phyloP scores from a whole-genome alignment of 179 eudicot species.

The Spergularia azorica region DNA sequence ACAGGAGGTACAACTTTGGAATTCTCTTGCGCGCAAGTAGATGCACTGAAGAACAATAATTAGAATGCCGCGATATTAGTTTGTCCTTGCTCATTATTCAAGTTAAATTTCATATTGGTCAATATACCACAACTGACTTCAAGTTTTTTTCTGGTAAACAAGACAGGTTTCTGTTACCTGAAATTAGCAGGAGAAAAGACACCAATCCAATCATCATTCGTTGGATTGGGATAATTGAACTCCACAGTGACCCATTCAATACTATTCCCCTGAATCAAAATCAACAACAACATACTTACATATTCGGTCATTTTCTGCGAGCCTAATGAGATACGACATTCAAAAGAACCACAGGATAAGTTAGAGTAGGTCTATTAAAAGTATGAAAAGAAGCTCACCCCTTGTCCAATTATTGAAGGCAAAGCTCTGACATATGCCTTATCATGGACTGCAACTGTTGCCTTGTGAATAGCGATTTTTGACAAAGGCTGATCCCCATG shows the following conservation, averaged over 20 bases:
- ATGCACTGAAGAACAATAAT: slow-evolving; percentile 44
- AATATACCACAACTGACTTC: background rate
- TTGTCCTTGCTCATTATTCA: no score
- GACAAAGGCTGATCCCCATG: slow-evolving; percentile 29
- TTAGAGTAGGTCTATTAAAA: no score
- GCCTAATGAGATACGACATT: no score
- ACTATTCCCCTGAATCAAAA: slow-evolving; percentile 14
- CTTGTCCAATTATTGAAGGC: slow-evolving; percentile 40
- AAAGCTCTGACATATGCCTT: slow-evolving; percentile 34
- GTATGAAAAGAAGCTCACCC: slow-evolving; percentile 26
- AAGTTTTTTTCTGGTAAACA: background rate
- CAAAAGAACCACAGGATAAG: no score
- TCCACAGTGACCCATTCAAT: slow-evolving; percentile 30
- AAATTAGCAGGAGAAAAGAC: slow-evolving; percentile 37
- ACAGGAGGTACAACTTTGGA: slow-evolving; percentile 43
- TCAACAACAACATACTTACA: no score
- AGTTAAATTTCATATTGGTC: background rate
- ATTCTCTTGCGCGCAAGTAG: slow-evolving; percentile 50
- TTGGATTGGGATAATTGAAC: slow-evolving; percentile 27
- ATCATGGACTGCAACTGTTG: slow-evolving; percentile 26
- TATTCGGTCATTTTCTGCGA: no score
- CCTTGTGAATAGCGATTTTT: slow-evolving; percentile 38
- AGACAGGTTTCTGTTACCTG: slow-evolving; percentile 23
- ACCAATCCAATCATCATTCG: slow-evolving; percentile 37
- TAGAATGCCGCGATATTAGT: background rate